Evolutionary conservation across 768 basidiomycete species (phyloP), one percentile per base, ranked within the genome.

Genomic region (Pulveroboletus sp.): DNA sequence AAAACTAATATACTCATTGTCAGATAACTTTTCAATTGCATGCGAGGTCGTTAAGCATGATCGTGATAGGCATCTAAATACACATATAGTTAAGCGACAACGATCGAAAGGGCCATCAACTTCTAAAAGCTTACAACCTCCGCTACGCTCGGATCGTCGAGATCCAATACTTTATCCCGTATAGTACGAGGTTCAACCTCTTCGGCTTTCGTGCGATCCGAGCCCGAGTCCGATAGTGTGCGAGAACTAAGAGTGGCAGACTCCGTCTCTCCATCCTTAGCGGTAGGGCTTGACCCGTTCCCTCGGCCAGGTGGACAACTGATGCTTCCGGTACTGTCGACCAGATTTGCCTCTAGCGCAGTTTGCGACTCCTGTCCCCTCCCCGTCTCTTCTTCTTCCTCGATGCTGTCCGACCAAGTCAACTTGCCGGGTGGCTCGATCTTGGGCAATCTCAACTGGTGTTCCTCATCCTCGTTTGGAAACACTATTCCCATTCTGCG

Each of bases 341-440:
- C 27, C 4, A 27, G 42, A 17, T 32, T 23, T 9, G 12, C 45
- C 14, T 9, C 31, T 16, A 31, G 43, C 22, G 47, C 29, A 16
- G 5, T 43, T 40, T 42, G 45, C 22, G 40, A 26, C 26, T 55
- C 56, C 17, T 42, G 47, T 29, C 47, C 55, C 43, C 53, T 49
- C 1, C 45, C 49, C n/a, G 62, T 64, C 20, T 57, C 64, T 17
- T 69, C 51, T 26, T 63, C 63, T 47, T 68, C 65, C 41, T 59
- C 63, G 16, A 66, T 66, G 45, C 65, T 69, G 43, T 68, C 66
- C 12, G 68, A 65, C n/a, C 63, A 56, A 38, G 44, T 43, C 34
- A 67, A 47, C 42, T 51, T 59, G 14, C 65, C 57, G 8, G 63
- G 62, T 19, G 56, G 54, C 6, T 57, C 43, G 29, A 63, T 63